A percentile compares a stretch with the other conserved stretches of the same genome.
phyloP scores from a whole-genome alignment of 2,329 filamentous ascomycete species.

The Trichoderma endophyticum region DNA sequence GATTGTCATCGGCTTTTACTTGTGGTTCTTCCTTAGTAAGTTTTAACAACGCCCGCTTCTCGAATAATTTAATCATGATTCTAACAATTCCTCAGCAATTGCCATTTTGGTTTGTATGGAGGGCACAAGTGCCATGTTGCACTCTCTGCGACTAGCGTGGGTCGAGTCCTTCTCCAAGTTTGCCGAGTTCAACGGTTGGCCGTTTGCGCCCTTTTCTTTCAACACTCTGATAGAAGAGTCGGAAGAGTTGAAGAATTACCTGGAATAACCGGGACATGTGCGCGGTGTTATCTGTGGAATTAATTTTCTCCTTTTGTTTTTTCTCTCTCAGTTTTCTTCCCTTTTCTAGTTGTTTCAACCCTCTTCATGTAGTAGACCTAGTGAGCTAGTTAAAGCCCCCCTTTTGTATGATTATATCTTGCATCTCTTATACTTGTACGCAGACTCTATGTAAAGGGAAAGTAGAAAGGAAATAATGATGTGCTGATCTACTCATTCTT shows the following conservation, averaged over 20 bases:
- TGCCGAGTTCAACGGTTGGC: constrained; percentile 84
- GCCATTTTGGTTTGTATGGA: constrained; percentile 87
- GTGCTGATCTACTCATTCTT: neutral
- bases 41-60: neutral
- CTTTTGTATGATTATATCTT: constrained; percentile 30
- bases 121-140: constrained; percentile 92
- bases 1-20: constrained; percentile 76
- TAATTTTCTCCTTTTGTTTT: constrained; percentile 1
- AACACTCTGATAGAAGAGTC: constrained; percentile 81
- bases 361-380: constrained; percentile 28
- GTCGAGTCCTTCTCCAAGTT: constrained; percentile 98
- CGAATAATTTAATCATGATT: neutral
- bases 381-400: constrained; percentile 21
- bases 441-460: neutral
- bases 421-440: neutral
- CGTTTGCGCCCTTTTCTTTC: constrained; percentile 89
- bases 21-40: constrained; percentile 82
- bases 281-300: constrained; percentile 1
- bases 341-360: neutral
- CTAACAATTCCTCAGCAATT: constrained; percentile 38
- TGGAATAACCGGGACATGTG: constrained; percentile 38
- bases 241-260: constrained; percentile 55
- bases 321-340: neutral
- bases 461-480: neutral
- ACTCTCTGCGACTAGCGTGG: constrained; percentile 88